These are phyloP conservation scores for Adansonia rubrostipa DNA, from an alignment of 441 rosid species.

Conservation along the genomic window DNA sequence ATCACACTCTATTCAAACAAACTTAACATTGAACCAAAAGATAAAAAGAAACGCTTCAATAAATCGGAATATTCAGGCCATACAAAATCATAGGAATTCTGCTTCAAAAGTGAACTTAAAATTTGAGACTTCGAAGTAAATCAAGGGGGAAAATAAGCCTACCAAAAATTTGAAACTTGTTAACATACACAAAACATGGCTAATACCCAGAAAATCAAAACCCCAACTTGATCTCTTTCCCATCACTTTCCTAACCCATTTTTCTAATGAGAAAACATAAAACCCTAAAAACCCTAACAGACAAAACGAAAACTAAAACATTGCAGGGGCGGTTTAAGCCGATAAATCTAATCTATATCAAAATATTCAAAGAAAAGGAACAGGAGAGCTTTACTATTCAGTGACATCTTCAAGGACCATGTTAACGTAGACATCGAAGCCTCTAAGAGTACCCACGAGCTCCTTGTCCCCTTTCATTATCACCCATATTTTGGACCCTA, in stretches of 20 bases:
- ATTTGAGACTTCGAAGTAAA: neutral
- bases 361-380: neutral
- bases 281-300: slow-evolving; percentile 16
- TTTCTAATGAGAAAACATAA: neutral
- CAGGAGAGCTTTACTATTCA: slow-evolving; percentile 50
- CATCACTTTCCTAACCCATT: neutral
- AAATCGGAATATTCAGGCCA: neutral
- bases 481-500: slow-evolving; percentile 95
- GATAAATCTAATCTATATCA: neutral
- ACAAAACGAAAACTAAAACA: neutral
- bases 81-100: neutral
- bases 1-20: neutral
- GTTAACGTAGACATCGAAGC: slow-evolving; percentile 86
- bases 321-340: neutral
- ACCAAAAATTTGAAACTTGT: neutral
- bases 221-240: neutral
- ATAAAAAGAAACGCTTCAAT: neutral
- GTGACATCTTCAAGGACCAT: slow-evolving; percentile 98
- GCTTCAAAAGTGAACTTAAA: neutral
- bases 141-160: neutral
- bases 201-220: neutral
- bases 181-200: neutral
- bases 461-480: slow-evolving; percentile 99
- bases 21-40: slow-evolving; percentile 14
- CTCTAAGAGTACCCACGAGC: slow-evolving; percentile 86